phyloP scores from a whole-genome alignment of 495 filamentous ascomycete species.

The Aspergillus indologenus region DNA sequence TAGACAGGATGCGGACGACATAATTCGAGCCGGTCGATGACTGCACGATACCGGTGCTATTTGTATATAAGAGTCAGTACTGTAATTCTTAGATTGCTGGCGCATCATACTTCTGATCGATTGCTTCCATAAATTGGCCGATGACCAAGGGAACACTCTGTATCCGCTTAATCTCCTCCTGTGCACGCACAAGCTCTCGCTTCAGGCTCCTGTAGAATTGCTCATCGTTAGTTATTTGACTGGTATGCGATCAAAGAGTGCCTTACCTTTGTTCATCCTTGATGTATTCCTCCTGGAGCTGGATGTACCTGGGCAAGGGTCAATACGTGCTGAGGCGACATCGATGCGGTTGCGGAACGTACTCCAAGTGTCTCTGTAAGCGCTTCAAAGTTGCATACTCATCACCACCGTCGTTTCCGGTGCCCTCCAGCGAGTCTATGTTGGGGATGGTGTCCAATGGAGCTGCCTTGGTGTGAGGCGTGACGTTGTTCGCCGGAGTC shows the following conservation, averaged over 20 bases:
- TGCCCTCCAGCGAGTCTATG: constrained; percentile 81
- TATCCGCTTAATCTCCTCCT: constrained; percentile 99
- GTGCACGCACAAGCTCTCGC: constrained; percentile 91
- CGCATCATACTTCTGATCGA: constrained; percentile 86
- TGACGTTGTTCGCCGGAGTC: constrained; percentile 67
- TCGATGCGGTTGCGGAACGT: constrained; percentile 25
- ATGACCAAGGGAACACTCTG: constrained; percentile 97
- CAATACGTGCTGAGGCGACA: constrained; percentile 20
- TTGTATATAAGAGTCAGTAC: constrained; percentile 26
- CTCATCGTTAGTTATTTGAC: not conserved
- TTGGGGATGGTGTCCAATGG: constrained; percentile 81
- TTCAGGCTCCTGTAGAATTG: constrained; percentile 73
- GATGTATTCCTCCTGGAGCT: constrained; percentile 99
- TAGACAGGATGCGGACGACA: constrained; percentile 96
- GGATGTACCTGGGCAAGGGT: constrained; percentile 69
- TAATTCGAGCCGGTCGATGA: constrained; percentile 98
- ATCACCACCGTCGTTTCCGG: constrained; percentile 77
- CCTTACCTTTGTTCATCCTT: constrained; percentile 95
- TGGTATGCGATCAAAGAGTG: not conserved
- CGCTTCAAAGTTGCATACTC: constrained; percentile 95
- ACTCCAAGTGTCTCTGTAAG: constrained; percentile 93
- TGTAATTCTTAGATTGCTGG: not conserved
- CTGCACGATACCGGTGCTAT: constrained; percentile 94
- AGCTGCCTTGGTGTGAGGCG: constrained; percentile 72
- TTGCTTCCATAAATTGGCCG: constrained; percentile 99